Base-by-base conservation (phyloP, 164 flowering plant genomes). In the Umbellularia californica region DNA sequence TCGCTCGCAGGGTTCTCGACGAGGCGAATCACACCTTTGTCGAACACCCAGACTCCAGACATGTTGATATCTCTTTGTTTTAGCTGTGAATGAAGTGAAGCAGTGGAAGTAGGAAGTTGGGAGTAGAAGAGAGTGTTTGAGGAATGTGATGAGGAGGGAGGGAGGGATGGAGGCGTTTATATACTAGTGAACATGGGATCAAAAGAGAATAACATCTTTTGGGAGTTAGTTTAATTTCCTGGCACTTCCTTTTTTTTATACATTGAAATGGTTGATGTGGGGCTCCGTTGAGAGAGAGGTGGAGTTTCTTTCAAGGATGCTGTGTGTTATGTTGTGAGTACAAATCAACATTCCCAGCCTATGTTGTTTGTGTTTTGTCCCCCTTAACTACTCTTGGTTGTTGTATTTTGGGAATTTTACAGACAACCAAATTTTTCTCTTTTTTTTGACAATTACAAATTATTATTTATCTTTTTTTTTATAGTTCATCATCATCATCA, bases 1-100 rank as follows among this genome's bases (percentile, higher is more conserved):
- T 87, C 90, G 2, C 75, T 79, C 10, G 72, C 85, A 3, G 91
- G 93, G 76, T 91, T 88, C 79, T 87, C 90, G 15, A 88, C 94
- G 3, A 91, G 84, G 12, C 90, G 82, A 20, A 91, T 84, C 13
- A 92, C 85, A 10, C 89, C 95, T 0, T 95, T 92, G 58, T 51
- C 87, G 94, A 95, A 95, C 33, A 87, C 89, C 97, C 97, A 95
- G n/a, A 95, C 98, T 3, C 98, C 98, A 1, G 98, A 90, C 98
- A 95, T 89, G 10, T 22, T 74, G 27, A 5, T 66, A 3, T 15
- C 5, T 55, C 5, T 55, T 11, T 55, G 5, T 19, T 5, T 55
- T 13, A 1, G 17, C 13, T 15, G 60, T 15, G 60, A 14, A 14
- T 15, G 60, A 55, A 55, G 60, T 55, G 60, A 55, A 14, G n/a